These are phyloP conservation scores for Agrocybe pediades DNA, from an alignment of 768 basidiomycete genomes.

Conservation along the genomic window DNA sequence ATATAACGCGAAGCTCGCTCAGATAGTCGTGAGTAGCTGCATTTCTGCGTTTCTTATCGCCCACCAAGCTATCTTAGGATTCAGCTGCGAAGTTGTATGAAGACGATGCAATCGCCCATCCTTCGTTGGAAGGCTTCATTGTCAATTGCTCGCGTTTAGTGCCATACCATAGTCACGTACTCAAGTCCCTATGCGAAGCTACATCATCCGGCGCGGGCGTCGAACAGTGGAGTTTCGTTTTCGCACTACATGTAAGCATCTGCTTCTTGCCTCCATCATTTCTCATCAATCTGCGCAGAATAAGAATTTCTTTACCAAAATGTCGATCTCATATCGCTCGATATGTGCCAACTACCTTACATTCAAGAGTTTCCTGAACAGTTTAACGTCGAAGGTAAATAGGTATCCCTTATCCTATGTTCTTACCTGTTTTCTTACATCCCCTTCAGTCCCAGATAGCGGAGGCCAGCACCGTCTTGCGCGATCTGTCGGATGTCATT, in stretches of 20 bases:
- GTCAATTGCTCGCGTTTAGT: slow-evolving; percentile 27
- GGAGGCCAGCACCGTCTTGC: slow-evolving; percentile 27
- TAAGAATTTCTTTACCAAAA: slow-evolving; percentile 25
- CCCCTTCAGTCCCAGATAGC: slow-evolving; percentile 5
- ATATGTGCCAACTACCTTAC: slow-evolving; percentile 34
- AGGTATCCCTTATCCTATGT: not conserved
- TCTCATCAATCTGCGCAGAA: slow-evolving; percentile 14
- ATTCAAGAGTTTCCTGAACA: slow-evolving; percentile 27
- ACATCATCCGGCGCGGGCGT: not conserved
- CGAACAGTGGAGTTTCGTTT: slow-evolving; percentile 28
- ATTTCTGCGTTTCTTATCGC: not conserved
- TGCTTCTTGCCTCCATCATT: not conserved
- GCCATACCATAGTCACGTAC: slow-evolving; percentile 27
- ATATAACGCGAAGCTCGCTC: slow-evolving; percentile 28
- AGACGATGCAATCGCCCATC: slow-evolving; percentile 14
- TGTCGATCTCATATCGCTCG: slow-evolving; percentile 36
- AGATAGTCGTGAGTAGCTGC: slow-evolving; percentile 27
- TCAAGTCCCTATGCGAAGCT: slow-evolving; percentile 15
- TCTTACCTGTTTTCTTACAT: not conserved
- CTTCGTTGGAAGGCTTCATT: slow-evolving; percentile 27
- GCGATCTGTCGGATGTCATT: slow-evolving; percentile 31
- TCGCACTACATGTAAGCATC: slow-evolving; percentile 25
- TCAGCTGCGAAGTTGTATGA: slow-evolving; percentile 30
- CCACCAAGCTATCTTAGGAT: slow-evolving; percentile 26
- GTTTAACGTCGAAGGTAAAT: slow-evolving; percentile 19